Conservation (phyloP, 371 early-diverging fungal species). For the Actinomortierella ambigua region DNA sequence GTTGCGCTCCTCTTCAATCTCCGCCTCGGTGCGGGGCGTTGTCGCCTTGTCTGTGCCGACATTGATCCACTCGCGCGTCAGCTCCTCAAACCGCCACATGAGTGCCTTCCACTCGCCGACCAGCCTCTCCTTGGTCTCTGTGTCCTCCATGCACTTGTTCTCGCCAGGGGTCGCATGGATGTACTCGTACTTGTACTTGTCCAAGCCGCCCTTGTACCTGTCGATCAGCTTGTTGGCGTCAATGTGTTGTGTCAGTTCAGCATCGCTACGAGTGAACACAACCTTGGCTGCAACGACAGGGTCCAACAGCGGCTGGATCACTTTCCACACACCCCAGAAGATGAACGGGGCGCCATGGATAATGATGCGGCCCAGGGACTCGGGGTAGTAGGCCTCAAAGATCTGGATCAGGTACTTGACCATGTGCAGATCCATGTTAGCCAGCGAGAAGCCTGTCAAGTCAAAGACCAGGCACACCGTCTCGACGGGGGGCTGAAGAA, state of each 20-base stretch:
- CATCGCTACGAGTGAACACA: slow-evolving; percentile 69
- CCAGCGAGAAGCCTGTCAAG: slow-evolving; percentile 74
- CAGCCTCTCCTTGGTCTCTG: slow-evolving; percentile 18
- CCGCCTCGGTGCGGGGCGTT: slow-evolving; percentile 11
- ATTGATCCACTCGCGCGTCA: slow-evolving; percentile 40
- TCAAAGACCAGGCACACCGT: slow-evolving; percentile 84
- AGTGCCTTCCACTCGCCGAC: slow-evolving; percentile 28
- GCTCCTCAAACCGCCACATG: slow-evolving; percentile 29
- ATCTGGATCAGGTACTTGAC: slow-evolving; percentile 73
- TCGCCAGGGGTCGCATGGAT: slow-evolving; percentile 31
- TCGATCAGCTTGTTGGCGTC: slow-evolving; percentile 50
- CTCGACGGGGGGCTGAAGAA: slow-evolving; percentile 76
- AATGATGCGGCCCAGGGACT: slow-evolving; percentile 71
- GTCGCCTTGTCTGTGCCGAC: slow-evolving; percentile 21
- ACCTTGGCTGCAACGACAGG: slow-evolving; percentile 87
- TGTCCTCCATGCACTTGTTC: slow-evolving; percentile 46
- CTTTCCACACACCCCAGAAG: slow-evolving; percentile 80
- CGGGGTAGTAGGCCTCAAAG: slow-evolving; percentile 87
- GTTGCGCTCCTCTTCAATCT: slow-evolving; percentile 35
- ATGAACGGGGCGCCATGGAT: slow-evolving; percentile 90
- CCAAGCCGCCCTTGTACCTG: slow-evolving; percentile 40
- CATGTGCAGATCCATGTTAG: slow-evolving; percentile 80
- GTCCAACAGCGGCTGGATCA: slow-evolving; percentile 77
- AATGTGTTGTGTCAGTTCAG: slow-evolving; percentile 72
- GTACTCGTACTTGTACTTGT: slow-evolving; percentile 45